Evolutionary conservation across 2,329 filamentous ascomycete species (phyloP).

Genomic region (Podosphaera xanthii): DNA sequence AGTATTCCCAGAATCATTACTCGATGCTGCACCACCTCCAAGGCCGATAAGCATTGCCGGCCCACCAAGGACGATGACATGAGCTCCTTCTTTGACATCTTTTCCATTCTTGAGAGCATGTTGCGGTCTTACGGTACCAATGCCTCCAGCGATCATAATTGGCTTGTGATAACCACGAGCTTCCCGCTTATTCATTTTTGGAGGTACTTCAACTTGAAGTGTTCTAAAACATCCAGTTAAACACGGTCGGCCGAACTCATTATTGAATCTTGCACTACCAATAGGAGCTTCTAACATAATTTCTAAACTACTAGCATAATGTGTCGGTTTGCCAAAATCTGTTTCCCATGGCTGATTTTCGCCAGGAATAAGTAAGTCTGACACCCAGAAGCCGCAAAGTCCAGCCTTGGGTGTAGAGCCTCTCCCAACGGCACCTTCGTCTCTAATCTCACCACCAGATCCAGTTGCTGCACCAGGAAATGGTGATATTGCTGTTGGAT

Average conservation of each 20-base stretch:
- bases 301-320: conserved; percentile 82
- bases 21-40: conserved; percentile 85
- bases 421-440: conserved; percentile 81
- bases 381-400: conserved; percentile 81
- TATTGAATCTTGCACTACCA: conserved; percentile 88
- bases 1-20: conserved; percentile 66
- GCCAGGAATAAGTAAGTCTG: conserved; percentile 74
- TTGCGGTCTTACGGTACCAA: conserved; percentile 76
- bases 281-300: conserved; percentile 97
- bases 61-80: conserved; percentile 79
- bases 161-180: conserved; percentile 91
- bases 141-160: conserved; percentile 91
- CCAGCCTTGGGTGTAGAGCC: conserved; percentile 87
- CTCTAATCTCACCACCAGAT: conserved; percentile 83
- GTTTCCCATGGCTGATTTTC: conserved; percentile 72
- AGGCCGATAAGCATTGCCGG: conserved; percentile 96
- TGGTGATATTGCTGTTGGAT: conserved; percentile 85
- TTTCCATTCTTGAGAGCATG: conserved; percentile 69
- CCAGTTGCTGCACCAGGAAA: conserved; percentile 86
- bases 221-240: conserved; percentile 83
- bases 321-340: conserved; percentile 68
- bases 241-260: conserved; percentile 84
- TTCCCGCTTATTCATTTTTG: conserved; percentile 35
- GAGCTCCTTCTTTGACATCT: conserved; percentile 66
- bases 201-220: conserved; percentile 45